Evolutionary conservation across 768 basidiomycete genomes (phyloP).

Genomic region (Termitomyces sp.): DNA sequence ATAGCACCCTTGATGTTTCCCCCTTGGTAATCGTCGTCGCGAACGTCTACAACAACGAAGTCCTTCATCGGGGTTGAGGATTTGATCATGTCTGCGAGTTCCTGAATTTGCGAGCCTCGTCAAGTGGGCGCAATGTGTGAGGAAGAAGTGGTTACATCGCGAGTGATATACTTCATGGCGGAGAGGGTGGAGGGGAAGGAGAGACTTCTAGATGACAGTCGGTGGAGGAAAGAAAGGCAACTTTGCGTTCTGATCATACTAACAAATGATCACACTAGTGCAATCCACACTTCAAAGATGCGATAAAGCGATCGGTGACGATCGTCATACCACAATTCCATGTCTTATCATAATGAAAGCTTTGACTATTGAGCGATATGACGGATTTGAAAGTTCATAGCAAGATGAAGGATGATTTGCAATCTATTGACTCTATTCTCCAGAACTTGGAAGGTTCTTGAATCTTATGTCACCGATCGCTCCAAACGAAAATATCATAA

Average conservation of each 20-base stretch:
- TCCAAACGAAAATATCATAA: not conserved
- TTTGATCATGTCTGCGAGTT: constrained; percentile 69
- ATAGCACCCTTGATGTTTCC: constrained; percentile 72
- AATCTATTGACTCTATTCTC: too few relatives aligned
- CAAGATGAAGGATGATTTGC: not conserved
- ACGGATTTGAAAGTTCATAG: not conserved
- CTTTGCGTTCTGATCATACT: constrained; percentile 7
- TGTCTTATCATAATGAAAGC: not conserved
- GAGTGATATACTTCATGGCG: constrained; percentile 22
- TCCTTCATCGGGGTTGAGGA: constrained; percentile 60
- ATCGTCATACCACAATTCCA: not conserved
- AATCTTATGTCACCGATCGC: not conserved
- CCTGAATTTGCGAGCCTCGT: constrained; percentile 37
- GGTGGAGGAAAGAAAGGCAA: constrained; percentile 1
- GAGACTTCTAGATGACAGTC: not conserved
- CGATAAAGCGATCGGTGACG: not conserved
- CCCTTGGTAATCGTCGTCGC: constrained; percentile 78
- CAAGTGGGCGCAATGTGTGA: not conserved
- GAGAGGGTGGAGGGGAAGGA: not conserved
- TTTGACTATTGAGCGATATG: not conserved
- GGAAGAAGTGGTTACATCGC: constrained; percentile 17
- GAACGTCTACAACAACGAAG: constrained; percentile 79
- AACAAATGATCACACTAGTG: not conserved
- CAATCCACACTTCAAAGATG: not conserved
- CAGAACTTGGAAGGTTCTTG: not conserved